Percentiles rank a stretch among this genome's conserved stretches.
phyloP scores from a whole-genome alignment of 495 filamentous ascomycete species.

The Penicillium cosmopolitanum region DNA sequence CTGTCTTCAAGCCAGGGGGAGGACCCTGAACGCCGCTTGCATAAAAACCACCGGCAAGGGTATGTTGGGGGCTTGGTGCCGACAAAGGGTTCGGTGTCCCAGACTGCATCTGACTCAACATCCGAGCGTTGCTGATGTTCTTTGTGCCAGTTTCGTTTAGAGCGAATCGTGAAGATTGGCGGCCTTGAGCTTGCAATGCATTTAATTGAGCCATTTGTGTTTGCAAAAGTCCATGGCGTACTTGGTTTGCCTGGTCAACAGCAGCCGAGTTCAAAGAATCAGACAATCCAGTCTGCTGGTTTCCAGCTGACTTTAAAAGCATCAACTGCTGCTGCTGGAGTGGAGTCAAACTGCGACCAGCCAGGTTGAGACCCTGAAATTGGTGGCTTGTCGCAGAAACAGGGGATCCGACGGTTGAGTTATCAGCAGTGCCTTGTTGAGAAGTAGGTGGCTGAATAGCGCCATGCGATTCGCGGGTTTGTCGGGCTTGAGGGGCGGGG shows the following conservation, averaged over 20 bases:
- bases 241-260: conserved; percentile 45
- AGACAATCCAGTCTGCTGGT: conserved; percentile 56
- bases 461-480: conserved; percentile 52
- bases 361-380: conserved; percentile 59
- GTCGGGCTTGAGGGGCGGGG: conserved; percentile 53
- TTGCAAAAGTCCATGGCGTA: conserved; percentile 60
- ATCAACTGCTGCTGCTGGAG: conserved; percentile 75
- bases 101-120: conserved; percentile 90
- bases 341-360: conserved; percentile 75
- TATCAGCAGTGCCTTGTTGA: conserved; percentile 59
- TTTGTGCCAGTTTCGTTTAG: conserved; percentile 87
- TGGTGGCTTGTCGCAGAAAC: conserved; percentile 55
- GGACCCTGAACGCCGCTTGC: conserved; percentile 78
- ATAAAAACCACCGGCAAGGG: conserved; percentile 50
- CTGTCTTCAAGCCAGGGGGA: conserved; percentile 92
- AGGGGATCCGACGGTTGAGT: conserved; percentile 48
- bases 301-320: conserved; percentile 63
- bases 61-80: conserved; percentile 56
- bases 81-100: conserved; percentile 61
- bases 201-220: conserved; percentile 55
- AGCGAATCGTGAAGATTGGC: conserved; percentile 85
- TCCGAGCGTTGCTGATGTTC: conserved; percentile 77
- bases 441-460: conserved; percentile 72
- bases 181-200: conserved; percentile 71
- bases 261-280: conserved; percentile 52